Percentiles rank a stretch among this genome's conserved stretches.
Conservation (phyloP, 2,329 filamentous ascomycete genomes). For the Cryphonectria naterciae region DNA sequence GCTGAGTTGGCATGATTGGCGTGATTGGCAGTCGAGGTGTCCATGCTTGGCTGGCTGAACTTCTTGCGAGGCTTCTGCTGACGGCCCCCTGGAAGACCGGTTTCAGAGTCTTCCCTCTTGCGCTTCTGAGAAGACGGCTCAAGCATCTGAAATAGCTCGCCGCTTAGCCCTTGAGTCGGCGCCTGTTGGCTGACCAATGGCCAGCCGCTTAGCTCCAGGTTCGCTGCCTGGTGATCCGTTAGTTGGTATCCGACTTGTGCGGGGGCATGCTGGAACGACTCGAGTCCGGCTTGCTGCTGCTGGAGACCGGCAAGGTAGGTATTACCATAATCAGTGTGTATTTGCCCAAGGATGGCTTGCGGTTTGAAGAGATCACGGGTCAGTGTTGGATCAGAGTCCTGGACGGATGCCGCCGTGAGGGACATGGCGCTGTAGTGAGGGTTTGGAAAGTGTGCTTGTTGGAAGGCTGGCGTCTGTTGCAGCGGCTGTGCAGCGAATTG, state of each 20-base stretch:
- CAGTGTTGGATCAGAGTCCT: constrained; percentile 8
- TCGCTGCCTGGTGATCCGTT: constrained; percentile 9
- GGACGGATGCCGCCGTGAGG: not conserved
- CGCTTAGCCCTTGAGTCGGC: constrained; percentile 9
- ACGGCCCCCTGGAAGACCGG: not conserved
- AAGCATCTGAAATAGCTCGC: not conserved
- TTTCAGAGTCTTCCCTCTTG: not conserved
- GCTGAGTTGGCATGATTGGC: constrained; percentile 46
- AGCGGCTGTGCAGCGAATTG: constrained; percentile 6
- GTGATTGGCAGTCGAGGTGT: constrained; percentile 45
- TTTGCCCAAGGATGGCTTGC: not conserved
- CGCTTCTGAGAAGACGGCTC: not conserved
- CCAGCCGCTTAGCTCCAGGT: constrained; percentile 7
- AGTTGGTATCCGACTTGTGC: constrained; percentile 9
- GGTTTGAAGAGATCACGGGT: constrained; percentile 12
- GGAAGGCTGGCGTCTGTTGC: constrained; percentile 4
- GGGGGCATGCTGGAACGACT: constrained; percentile 8
- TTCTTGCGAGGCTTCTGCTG: not conserved
- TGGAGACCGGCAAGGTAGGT: constrained; percentile 4
- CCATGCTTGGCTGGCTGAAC: not conserved
- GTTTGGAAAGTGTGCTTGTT: constrained; percentile 12
- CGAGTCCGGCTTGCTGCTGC: constrained; percentile 6
- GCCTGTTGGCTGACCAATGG: constrained; percentile 6
- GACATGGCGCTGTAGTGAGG: constrained; percentile 8
- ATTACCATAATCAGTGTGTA: constrained; percentile 15